Base-by-base conservation (phyloP, 352 stramenopile genomes). In the Lagenidium sp. region DNA sequence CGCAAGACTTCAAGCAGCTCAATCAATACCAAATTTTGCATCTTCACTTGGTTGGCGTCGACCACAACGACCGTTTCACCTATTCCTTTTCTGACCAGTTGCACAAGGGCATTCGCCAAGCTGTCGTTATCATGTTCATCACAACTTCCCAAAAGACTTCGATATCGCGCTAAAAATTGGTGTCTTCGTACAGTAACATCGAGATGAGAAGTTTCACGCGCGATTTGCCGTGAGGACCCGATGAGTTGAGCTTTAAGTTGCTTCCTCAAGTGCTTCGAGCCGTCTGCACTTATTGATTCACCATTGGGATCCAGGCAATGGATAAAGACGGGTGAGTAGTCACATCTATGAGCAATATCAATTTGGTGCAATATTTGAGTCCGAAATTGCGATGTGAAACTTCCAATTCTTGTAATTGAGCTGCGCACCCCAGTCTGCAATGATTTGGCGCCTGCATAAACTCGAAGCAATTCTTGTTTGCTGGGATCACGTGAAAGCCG, bases 281-380 rank as follows among this genome's bases (percentile, higher is more conserved):
- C n/a, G n/a, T n/a, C n/a, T n/a, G n/a, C n/a, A n/a, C n/a, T n/a
- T n/a, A n/a, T n/a, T n/a, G n/a, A n/a, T n/a, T n/a, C n/a, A n/a
- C n/a, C n/a, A n/a, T n/a, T 56, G 1, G 54, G 42, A 24, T 45
- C 44, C 18, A 62, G 32, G 32, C 54, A 62, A 42, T 62, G 54
- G 5, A 62, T 22, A 19, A 54, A 62, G 15, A 62, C 25, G 6
- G 54, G 38, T 7, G 16, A 20, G 2, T 23, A 16, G 23, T 28
- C 20, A 29, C 25, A 16, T 11, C 50, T 28, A 4, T 43, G 7
- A 0, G 54, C 5, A 1, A 31, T 5, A 11, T 5, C 25, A 12
- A 54, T 12, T 12, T 47, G 36, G 5, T 47, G 47, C 18, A 53
- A 43, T 31, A 57, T 57, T 25, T 62, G 42, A 1, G 34, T 5